phyloP scores from a whole-genome alignment of 2,329 filamentous ascomycete genomes.

The Fusarium graminum region DNA sequence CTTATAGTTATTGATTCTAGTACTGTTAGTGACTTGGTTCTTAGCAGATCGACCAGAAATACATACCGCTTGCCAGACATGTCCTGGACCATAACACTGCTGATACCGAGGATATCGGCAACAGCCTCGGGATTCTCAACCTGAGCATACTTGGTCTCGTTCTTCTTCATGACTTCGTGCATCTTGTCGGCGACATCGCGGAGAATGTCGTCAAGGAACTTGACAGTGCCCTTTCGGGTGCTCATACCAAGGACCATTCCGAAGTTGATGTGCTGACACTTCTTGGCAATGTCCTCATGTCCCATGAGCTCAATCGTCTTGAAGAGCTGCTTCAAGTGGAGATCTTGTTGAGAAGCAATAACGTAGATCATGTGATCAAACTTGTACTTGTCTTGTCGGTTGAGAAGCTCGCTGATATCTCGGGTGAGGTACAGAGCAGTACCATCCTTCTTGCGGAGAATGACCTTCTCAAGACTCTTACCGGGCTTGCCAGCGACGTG shows the following conservation, averaged over 20 bases:
- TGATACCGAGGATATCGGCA: conserved; percentile 92
- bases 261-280: conserved; percentile 82
- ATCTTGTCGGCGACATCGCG: conserved; percentile 88
- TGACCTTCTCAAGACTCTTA: conserved; percentile 77
- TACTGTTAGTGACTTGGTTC: conserved; percentile 15
- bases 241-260: conserved; percentile 79
- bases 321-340: conserved; percentile 80
- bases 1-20: conserved; percentile 72
- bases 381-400: conserved; percentile 71
- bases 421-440: conserved; percentile 83
- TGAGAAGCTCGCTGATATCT: conserved; percentile 80
- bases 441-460: conserved; percentile 80
- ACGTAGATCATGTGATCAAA: conserved; percentile 88
- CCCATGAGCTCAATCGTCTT: conserved; percentile 81
- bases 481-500: conserved; percentile 74
- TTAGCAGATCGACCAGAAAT: not conserved
- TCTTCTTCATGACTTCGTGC: conserved; percentile 97
- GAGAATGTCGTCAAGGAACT: conserved; percentile 68
- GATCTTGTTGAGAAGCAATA: conserved; percentile 77
- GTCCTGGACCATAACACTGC: conserved; percentile 97
- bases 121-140: conserved; percentile 84
- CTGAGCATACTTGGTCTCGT: conserved; percentile 89
- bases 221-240: conserved; percentile 79
- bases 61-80: conserved; percentile 91
- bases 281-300: conserved; percentile 74